Percentiles rank a stretch among this genome's conserved stretches.
These are phyloP conservation scores for Endocalyx cinctus DNA, from an alignment of 2,329 filamentous ascomycete genomes.

Conservation along the genomic window DNA sequence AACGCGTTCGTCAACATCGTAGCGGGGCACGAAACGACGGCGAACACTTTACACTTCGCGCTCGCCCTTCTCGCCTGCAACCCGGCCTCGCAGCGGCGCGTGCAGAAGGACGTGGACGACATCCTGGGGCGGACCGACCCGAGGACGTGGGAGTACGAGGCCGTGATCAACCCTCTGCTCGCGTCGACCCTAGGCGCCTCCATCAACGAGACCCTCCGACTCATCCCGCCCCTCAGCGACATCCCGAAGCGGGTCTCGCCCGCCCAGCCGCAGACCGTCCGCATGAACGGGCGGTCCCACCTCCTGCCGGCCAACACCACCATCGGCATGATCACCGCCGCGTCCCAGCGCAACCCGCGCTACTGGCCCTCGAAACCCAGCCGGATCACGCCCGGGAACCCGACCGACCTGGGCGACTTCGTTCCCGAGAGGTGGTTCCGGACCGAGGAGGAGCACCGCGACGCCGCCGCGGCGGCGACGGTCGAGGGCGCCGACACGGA, in stretches of 20 bases:
- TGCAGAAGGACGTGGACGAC: constrained; percentile 65
- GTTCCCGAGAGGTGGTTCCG: constrained; percentile 69
- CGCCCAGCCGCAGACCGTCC: constrained; percentile 49
- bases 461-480: constrained; percentile 2
- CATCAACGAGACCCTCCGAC: constrained; percentile 69
- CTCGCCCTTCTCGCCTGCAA: constrained; percentile 64
- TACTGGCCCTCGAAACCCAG: constrained; percentile 7
- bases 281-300: constrained; percentile 41
- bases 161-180: constrained; percentile 58
- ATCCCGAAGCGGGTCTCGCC: constrained; percentile 61
- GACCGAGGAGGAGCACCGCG: constrained; percentile 17
- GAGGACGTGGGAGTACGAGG: constrained; percentile 64
- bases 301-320: constrained; percentile 3
- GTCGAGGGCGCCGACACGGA: constrained; percentile 37
- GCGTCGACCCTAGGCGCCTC: constrained; percentile 65
- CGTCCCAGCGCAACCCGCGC: constrained; percentile 6
- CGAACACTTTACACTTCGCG: constrained; percentile 69
- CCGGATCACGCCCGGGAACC: constrained; percentile 31
- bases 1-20: constrained; percentile 67
- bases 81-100: constrained; percentile 55
- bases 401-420: constrained; percentile 62
- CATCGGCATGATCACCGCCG: constrained; percentile 2
- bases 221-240: constrained; percentile 64
- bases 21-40: constrained; percentile 78
- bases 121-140: constrained; percentile 56